phyloP scores from a whole-genome alignment of 495 filamentous ascomycete species.

The Pseudevernia furfuracea region DNA sequence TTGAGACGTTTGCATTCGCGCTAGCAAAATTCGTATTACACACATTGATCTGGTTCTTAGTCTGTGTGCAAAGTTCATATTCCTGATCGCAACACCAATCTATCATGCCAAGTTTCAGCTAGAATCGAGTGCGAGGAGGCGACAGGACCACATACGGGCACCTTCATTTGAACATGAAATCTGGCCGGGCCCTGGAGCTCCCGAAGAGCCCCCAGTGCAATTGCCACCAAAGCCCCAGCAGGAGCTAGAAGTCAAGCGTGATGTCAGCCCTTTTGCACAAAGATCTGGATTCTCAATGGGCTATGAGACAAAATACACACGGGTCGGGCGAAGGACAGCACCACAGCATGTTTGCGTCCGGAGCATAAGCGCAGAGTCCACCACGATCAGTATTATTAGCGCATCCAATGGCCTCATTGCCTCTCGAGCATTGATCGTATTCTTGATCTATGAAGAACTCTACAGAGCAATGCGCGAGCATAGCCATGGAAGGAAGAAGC shows the following conservation, averaged over 20 bases:
- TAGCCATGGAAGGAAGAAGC: neutral
- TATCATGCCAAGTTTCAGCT: neutral
- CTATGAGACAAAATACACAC: neutral
- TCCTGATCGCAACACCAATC: neutral
- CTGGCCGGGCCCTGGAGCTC: neutral
- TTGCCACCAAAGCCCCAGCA: neutral
- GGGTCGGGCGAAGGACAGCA: neutral
- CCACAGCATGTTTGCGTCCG: neutral
- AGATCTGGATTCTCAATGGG: neutral
- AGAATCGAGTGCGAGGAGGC: neutral
- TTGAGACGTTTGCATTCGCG: neutral
- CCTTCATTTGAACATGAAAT: neutral
- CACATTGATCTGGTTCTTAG: neutral
- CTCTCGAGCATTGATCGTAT: neutral
- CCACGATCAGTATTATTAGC: neutral
- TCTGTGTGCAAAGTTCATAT: neutral
- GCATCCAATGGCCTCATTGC: neutral
- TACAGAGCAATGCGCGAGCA: neutral
- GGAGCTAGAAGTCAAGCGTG: neutral
- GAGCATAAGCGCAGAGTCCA: neutral
- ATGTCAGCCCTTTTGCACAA: neutral
- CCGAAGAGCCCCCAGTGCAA: conserved; percentile 1
- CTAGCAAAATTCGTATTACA: neutral
- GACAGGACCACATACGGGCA: conserved; percentile 1
- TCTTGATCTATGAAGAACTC: neutral